These are phyloP conservation scores for Fusarium chlamydosporum DNA, from an alignment of 2,329 filamentous ascomycete genomes.

Conservation along the genomic window DNA sequence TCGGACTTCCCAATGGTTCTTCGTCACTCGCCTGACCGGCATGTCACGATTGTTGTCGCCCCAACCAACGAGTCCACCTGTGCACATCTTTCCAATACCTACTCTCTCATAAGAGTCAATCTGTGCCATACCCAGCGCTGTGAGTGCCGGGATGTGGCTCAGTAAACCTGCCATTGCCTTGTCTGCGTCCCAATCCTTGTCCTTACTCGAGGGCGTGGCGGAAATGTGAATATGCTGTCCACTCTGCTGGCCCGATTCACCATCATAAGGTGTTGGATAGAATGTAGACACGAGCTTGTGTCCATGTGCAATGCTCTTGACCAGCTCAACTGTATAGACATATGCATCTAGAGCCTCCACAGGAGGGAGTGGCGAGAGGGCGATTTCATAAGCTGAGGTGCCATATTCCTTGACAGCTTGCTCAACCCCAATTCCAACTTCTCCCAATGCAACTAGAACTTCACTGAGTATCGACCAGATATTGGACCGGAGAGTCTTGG, in stretches of 20 bases:
- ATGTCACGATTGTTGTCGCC: slow-evolving; percentile 22
- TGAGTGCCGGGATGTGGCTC: slow-evolving; percentile 11
- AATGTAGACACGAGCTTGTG: slow-evolving; percentile 3
- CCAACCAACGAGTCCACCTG: slow-evolving; percentile 9
- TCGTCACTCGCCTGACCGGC: slow-evolving; percentile 14
- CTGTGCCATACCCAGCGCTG: slow-evolving; percentile 3
- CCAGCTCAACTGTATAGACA: slow-evolving; percentile 1
- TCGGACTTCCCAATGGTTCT: slow-evolving; percentile 19
- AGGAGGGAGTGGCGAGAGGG: slow-evolving; percentile 12
- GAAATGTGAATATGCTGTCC: slow-evolving; percentile 29
- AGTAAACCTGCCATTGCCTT: slow-evolving; percentile 3
- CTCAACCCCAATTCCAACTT: slow-evolving; percentile 1
- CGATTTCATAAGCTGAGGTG: slow-evolving; percentile 8
- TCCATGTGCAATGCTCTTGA: not conserved
- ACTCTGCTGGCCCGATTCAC: slow-evolving; percentile 4
- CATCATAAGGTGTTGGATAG: slow-evolving; percentile 11
- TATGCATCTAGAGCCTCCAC: slow-evolving; percentile 15
- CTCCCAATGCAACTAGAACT: not conserved
- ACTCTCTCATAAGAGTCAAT: slow-evolving; percentile 15
- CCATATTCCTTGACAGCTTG: slow-evolving; percentile 24
- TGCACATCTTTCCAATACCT: slow-evolving; percentile 4
- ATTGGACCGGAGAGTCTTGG: not conserved
- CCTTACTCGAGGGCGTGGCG: rapidly evolving
- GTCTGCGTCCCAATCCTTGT: not conserved
- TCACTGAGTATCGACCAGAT: slow-evolving; percentile 1